Evolutionary conservation across 2,329 filamentous ascomycete species (phyloP).

Genomic region (Penicillium sp.): DNA sequence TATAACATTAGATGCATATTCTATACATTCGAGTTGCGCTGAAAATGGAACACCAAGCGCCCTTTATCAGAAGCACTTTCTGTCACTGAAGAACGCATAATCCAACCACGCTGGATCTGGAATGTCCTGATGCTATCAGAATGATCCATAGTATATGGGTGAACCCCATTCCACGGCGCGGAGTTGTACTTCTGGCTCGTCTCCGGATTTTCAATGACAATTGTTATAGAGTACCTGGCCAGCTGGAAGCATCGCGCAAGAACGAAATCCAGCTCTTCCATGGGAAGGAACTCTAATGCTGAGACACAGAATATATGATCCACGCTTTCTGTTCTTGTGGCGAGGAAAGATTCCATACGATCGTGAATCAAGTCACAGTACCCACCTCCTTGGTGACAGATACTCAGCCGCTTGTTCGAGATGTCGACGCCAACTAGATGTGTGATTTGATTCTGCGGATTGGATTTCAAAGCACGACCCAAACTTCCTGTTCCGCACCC

Average conservation of each 20-base stretch:
- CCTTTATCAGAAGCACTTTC: neutral
- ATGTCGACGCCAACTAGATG: conserved; percentile 8
- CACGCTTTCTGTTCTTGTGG: conserved; percentile 1
- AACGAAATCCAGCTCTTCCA: conserved; percentile 21
- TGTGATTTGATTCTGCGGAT: conserved; percentile 5
- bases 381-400: conserved; percentile 5
- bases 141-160: neutral
- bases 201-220: conserved; percentile 11
- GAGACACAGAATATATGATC: conserved; percentile 21
- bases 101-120: conserved; percentile 2
- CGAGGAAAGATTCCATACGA: conserved; percentile 11
- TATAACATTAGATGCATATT: neutral
- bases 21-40: neutral
- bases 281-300: conserved; percentile 14
- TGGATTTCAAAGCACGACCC: conserved; percentile 13
- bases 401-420: conserved; percentile 5
- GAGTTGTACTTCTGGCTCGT: neutral
- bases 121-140: neutral
- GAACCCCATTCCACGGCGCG: neutral
- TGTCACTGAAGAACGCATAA: neutral
- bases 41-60: neutral
- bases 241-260: conserved; percentile 20
- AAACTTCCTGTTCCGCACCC: conserved; percentile 21
- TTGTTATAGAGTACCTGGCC: conserved; percentile 17
- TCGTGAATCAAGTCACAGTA: conserved; percentile 15